These are phyloP conservation scores for Geosiphon pyriformis DNA, from an alignment of 192 early-diverging fungal species.

Conservation along the genomic window DNA sequence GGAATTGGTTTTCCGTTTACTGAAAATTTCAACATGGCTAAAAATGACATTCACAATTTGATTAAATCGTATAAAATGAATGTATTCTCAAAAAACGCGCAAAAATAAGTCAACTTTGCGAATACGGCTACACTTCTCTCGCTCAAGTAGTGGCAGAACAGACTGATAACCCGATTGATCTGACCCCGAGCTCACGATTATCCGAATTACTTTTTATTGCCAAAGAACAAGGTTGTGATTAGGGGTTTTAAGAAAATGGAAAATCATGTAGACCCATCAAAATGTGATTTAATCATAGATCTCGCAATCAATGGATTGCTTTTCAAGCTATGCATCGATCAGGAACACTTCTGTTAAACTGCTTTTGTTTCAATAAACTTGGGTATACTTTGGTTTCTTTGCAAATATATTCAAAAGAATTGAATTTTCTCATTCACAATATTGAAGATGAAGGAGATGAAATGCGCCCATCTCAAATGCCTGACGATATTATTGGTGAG, in stretches of 20 bases:
- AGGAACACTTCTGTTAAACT: no score
- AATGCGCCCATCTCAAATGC: conserved; percentile 31
- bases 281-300: no score
- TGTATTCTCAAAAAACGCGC: no score
- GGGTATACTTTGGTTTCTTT: conserved; percentile 20
- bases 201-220: conserved; percentile 59
- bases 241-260: not conserved
- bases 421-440: no score
- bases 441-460: conserved; percentile 38
- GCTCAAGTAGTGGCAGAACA: conserved; percentile 57
- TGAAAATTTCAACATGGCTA: no score
- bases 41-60: no score
- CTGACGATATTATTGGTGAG: conserved; percentile 25
- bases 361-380: not conserved
- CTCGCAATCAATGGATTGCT: no score
- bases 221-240: conserved; percentile 45
- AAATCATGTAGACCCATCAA: no score
- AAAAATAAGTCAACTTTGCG: conserved; percentile 40
- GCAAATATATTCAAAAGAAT: not conserved
- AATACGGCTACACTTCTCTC: conserved; percentile 42
- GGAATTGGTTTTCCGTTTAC: no score
- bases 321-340: no score
- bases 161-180: conserved; percentile 56
- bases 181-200: conserved; percentile 54
- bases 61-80: no score